These are phyloP conservation scores for Rhizopus stolonifer DNA, from an alignment of 371 early-diverging fungal genomes.

Conservation along the genomic window DNA sequence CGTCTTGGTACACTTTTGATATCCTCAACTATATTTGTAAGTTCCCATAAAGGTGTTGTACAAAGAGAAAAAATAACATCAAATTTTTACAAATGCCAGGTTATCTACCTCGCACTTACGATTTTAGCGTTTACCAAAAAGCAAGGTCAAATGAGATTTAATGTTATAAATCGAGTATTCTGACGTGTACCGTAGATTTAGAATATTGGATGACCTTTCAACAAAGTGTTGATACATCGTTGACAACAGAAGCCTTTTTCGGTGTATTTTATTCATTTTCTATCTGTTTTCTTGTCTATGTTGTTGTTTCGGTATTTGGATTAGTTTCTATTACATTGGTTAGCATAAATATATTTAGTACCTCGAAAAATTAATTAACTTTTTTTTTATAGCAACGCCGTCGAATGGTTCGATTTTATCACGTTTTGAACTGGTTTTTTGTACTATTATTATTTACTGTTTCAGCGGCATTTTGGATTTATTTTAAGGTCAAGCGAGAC, in stretches of 20 bases:
- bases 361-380: background rate
- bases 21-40: background rate
- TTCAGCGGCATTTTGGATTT: slow-evolving; percentile 33
- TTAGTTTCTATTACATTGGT: slow-evolving; percentile 22
- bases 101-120: background rate
- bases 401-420: slow-evolving; percentile 32
- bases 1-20: background rate
- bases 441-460: slow-evolving; percentile 31
- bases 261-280: slow-evolving; percentile 26
- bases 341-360: background rate
- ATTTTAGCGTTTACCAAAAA: background rate
- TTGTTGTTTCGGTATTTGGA: slow-evolving; percentile 19
- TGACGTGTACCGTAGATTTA: slow-evolving; percentile 10
- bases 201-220: slow-evolving; percentile 24
- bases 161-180: too few relatives aligned
- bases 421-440: slow-evolving; percentile 43
- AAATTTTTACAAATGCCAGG: too few relatives aligned
- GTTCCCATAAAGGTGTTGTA: too few relatives aligned
- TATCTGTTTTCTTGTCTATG: slow-evolving; percentile 20
- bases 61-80: too few relatives aligned
- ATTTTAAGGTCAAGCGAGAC: slow-evolving; percentile 35
- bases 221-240: slow-evolving; percentile 21
- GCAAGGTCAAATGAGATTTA: background rate
- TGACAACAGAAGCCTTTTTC: slow-evolving; percentile 29
- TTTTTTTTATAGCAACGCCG: slow-evolving; percentile 25